Base-by-base conservation (phyloP, 2,329 filamentous ascomycete species). In the Epichloe bromicola region DNA sequence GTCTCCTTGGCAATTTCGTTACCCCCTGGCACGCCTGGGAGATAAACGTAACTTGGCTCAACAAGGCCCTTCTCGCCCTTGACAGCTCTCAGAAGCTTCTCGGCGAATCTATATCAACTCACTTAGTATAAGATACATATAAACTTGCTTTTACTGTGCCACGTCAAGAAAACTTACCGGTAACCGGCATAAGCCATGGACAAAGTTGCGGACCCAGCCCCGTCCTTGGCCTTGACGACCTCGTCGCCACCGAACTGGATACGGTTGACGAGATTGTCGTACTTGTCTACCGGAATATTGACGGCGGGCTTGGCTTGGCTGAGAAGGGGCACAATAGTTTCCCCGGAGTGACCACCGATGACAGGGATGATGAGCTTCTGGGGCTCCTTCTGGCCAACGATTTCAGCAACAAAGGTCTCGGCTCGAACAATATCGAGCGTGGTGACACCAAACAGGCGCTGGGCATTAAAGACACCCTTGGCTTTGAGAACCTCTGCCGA, bases 161-260 rank as follows among this genome's bases (percentile, higher is more conserved):
- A 15, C n/a, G 33, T 45, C 34, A 36, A 12, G 14, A 41, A 40
- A 53, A 63, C 76, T 59, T 72, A 90, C 85, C 88, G 86, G 82
- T 83, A 97, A 60, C 93, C 93, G 60, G 93, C 93, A 67, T 89
- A 94, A 55, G 89, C 89, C 89, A 95, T 95, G 62, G 88, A 95
- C 50, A 95, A 79, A 53, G 89, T 95, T 59, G 89, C 89, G 55
- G 88, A 94, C 58, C 89, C 89, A 65, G 83, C 83, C 63, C 89
- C 89, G 59, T 93, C 86, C 81, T 95, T 95, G 67, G 89, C 89
- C 78, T 91, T 83, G 69, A 95, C 89, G 57, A 95, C 89, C 75
- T 95, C 89, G 61, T 98, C 93, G 76, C 93, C 93, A 68, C 93
- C 93, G 61, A 96, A 97, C 72, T 98, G 93, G 52, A 97, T 87